phyloP scores from a whole-genome alignment of 306 rosid genomes.

The Citrullus amarus region DNA sequence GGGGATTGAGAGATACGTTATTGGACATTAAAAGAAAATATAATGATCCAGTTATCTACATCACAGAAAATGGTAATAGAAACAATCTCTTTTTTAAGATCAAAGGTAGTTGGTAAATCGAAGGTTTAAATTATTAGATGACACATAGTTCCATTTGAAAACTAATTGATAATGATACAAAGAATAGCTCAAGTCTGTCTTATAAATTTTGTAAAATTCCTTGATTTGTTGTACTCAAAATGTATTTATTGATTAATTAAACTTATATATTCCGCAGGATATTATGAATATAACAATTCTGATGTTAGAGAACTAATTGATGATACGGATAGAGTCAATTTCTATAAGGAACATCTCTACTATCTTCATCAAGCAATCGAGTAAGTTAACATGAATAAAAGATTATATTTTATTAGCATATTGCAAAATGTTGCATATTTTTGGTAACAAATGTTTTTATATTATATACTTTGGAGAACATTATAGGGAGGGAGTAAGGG shows the following conservation, averaged over 20 bases:
- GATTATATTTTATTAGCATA: neutral
- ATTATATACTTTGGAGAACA: neutral
- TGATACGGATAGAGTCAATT: neutral
- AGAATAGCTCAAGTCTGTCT: too few relatives aligned
- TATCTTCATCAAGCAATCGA: neutral
- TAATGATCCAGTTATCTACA: conserved; percentile 20
- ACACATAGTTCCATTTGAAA: too few relatives aligned
- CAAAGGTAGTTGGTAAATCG: too few relatives aligned
- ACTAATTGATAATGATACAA: too few relatives aligned
- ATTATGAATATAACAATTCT: neutral
- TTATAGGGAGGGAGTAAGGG: neutral
- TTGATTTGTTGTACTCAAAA: too few relatives aligned
- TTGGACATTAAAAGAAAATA: conserved; percentile 13
- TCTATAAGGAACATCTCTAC: neutral
- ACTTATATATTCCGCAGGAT: neutral
- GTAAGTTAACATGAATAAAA: neutral
- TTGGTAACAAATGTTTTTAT: neutral
- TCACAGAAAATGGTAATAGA: conserved; percentile 43
- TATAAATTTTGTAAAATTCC: too few relatives aligned
- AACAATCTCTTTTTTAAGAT: too few relatives aligned
- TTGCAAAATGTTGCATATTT: too few relatives aligned
- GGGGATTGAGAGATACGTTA: conserved; percentile 17
- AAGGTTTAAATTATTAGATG: too few relatives aligned
- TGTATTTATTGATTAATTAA: neutral
- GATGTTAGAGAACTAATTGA: neutral